A percentile compares a stretch with the other conserved stretches of the same genome.
Conservation (phyloP, 225 moss, liverwort and hornwort species). For the Marchantia paleacea region DNA sequence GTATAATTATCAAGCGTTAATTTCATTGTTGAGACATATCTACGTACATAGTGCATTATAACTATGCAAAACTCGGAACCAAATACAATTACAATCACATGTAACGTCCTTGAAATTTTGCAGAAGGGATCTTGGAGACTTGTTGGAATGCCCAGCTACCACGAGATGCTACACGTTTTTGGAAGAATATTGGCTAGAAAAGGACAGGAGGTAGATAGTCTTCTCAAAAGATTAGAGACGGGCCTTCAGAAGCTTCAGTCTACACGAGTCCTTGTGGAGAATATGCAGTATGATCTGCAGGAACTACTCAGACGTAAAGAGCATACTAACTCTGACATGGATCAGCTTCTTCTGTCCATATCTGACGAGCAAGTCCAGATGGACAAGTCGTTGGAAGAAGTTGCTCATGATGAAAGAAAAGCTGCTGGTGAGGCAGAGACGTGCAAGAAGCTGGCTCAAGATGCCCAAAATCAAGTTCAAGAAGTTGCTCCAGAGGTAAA, state of each 20-base stretch:
- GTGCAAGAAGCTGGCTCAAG: conserved; percentile 52
- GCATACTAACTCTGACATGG: conserved; percentile 45
- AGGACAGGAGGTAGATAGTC: conserved; percentile 39
- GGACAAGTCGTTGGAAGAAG: conserved; percentile 45
- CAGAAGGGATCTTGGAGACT: conserved; percentile 51
- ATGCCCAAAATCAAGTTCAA: conserved; percentile 55
- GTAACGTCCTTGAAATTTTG: neutral
- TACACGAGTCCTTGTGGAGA: conserved; percentile 44
- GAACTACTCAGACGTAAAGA: conserved; percentile 42
- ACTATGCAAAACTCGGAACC: no score
- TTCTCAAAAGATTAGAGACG: conserved; percentile 43
- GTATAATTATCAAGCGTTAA: no score
- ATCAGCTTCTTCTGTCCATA: conserved; percentile 40
- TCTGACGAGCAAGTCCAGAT: conserved; percentile 40
- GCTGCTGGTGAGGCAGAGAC: conserved; percentile 49
- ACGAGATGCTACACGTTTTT: conserved; percentile 45
- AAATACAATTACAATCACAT: no score
- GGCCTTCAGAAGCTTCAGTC: conserved; percentile 54
- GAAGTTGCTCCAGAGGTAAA: conserved; percentile 55
- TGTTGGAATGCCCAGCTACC: conserved; percentile 55
- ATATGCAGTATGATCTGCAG: conserved; percentile 48
- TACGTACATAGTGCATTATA: no score
- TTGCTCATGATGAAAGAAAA: conserved; percentile 42
- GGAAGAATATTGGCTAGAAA: conserved; percentile 37
- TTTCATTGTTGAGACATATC: no score